Evolutionary conservation across 345 rosid genomes (phyloP).

Genomic region (Syzygium aqueum): DNA sequence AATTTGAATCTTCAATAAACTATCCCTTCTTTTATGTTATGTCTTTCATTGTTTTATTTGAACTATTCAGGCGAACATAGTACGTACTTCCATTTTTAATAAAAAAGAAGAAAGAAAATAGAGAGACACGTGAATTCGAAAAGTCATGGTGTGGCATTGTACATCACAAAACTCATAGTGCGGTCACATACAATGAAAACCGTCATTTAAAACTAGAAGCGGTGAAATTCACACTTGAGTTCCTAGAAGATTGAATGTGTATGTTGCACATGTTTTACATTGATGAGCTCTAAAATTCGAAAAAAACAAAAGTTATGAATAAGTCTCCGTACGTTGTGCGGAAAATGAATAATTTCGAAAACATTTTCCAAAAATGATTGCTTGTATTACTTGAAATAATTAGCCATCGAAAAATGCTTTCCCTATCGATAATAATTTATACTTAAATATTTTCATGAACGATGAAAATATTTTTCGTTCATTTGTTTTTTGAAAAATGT

Average conservation of each 20-base stretch:
- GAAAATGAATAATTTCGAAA: not conserved
- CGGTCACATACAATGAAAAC: not conserved
- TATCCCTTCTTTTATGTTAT: not conserved
- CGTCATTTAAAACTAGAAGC: not conserved
- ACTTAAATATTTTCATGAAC: not conserved
- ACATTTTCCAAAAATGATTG: not conserved
- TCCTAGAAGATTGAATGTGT: not conserved
- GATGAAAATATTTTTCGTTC: not conserved
- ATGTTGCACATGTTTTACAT: not conserved
- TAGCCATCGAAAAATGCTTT: not conserved
- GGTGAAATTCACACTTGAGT: not conserved
- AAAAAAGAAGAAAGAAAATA: not conserved
- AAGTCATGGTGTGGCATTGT: not conserved
- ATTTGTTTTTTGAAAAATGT: not conserved
- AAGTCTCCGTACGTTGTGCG: fast-evolving
- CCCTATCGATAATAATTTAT: not conserved
- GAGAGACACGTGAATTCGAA: not conserved
- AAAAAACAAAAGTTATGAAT: fast-evolving
- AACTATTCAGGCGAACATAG: not conserved
- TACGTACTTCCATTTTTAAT: not conserved
- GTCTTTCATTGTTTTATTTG: not conserved
- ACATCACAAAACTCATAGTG: not conserved
- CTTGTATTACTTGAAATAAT: not conserved
- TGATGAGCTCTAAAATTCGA: not conserved
- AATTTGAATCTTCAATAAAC: not conserved